Evolutionary conservation across 225 moss, liverwort and hornwort genomes (phyloP).

Genomic region (Marchantia polymorpha): DNA sequence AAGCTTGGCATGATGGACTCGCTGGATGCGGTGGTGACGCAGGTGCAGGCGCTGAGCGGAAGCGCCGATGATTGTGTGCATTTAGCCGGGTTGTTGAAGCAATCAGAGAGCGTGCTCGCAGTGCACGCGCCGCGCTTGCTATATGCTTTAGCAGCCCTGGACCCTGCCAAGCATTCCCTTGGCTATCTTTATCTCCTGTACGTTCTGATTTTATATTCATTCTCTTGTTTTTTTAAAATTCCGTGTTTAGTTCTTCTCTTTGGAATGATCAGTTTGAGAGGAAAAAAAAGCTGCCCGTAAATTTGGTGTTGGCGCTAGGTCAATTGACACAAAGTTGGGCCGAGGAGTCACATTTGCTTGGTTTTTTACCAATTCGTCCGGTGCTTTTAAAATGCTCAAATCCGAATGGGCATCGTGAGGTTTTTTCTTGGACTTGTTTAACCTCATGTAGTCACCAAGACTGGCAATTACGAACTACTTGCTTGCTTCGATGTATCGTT

Average conservation of each 20-base stretch:
- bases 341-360: background rate
- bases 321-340: background rate
- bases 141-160: constrained; percentile 57
- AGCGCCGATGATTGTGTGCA: constrained; percentile 81
- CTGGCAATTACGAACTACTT: background rate
- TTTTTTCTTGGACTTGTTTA: background rate
- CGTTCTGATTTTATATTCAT: constrained; percentile 5
- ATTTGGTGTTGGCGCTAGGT: background rate
- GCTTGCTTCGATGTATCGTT: background rate
- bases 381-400: background rate
- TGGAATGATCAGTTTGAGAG: background rate
- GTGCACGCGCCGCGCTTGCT: constrained; percentile 58
- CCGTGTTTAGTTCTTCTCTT: background rate
- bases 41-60: constrained; percentile 93
- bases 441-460: background rate
- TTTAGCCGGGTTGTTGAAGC: constrained; percentile 67
- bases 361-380: background rate
- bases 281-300: background rate
- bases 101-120: constrained; percentile 69
- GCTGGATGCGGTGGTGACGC: constrained; percentile 82
- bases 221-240: background rate
- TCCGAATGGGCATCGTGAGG: background rate
- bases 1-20: constrained; percentile 60
- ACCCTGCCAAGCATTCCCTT: constrained; percentile 83
- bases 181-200: constrained; percentile 92